phyloP scores from a whole-genome alignment of 768 basidiomycete genomes.

The Lentinus brumalis region DNA sequence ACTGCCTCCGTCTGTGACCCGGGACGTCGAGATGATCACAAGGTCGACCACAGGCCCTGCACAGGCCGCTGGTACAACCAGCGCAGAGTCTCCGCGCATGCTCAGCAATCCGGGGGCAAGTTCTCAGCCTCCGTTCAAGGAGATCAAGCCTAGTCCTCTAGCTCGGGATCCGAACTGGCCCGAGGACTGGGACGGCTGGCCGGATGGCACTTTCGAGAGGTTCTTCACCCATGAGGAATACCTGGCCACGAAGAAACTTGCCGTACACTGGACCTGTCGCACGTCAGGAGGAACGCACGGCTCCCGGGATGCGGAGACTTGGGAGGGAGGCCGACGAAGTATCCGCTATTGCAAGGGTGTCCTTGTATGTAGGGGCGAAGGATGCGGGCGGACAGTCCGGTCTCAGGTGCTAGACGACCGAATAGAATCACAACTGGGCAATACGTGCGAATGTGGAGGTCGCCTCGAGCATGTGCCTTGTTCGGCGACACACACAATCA shows the following conservation, averaged over 20 bases:
- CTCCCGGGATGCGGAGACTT: background rate
- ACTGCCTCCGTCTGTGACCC: too few species aligned
- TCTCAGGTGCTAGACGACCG: background rate
- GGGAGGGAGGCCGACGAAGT: background rate
- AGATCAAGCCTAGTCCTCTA: too few species aligned
- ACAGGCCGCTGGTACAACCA: too few species aligned
- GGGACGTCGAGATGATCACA: too few species aligned
- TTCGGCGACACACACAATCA: background rate
- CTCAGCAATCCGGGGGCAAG: too few species aligned
- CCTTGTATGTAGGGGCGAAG: background rate
- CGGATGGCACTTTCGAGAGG: background rate
- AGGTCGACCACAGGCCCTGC: too few species aligned
- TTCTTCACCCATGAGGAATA: background rate
- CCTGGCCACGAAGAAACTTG: background rate
- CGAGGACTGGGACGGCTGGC: constrained; percentile 6
- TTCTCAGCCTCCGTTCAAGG: too few species aligned
- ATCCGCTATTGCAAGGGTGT: background rate
- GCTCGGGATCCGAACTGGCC: too few species aligned
- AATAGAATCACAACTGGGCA: background rate
- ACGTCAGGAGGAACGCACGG: background rate
- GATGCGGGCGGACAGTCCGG: background rate
- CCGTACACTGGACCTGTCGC: background rate
- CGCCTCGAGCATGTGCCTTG: background rate
- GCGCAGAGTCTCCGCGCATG: too few species aligned
- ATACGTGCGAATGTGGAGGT: background rate